These are phyloP conservation scores for Extremus antarcticus DNA, from an alignment of 495 filamentous ascomycete species.

Conservation along the genomic window DNA sequence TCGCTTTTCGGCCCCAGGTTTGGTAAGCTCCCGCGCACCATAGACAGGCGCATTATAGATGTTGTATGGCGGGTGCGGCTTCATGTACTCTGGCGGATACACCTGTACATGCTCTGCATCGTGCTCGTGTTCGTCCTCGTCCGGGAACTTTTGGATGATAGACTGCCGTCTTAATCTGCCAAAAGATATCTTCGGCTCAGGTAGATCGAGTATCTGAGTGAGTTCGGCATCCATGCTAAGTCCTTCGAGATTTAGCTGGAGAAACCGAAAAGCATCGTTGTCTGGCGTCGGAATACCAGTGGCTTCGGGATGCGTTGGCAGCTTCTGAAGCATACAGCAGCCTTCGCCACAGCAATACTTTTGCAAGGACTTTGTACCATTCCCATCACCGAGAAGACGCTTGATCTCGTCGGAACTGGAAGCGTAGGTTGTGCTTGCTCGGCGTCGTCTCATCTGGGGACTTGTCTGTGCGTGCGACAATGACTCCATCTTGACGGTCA, in stretches of 20 bases:
- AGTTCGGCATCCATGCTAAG: conserved; percentile 59
- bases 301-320: conserved; percentile 44
- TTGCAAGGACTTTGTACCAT: conserved; percentile 42
- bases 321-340: conserved; percentile 65
- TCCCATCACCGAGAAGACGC: conserved; percentile 49
- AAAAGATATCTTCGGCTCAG: conserved; percentile 62
- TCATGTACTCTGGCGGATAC: conserved; percentile 79
- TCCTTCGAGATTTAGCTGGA: conserved; percentile 63
- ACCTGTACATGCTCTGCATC: conserved; percentile 33
- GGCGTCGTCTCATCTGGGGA: background rate
- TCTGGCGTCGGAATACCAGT: conserved; percentile 55
- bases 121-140: conserved; percentile 22
- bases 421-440: conserved; percentile 18
- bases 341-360: conserved; percentile 81
- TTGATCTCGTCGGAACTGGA: conserved; percentile 51
- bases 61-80: conserved; percentile 87
- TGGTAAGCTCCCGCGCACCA: conserved; percentile 74
- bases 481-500: conserved; percentile 8
- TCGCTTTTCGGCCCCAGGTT: conserved; percentile 84
- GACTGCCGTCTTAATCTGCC: conserved; percentile 21
- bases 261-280: conserved; percentile 71
- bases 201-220: conserved; percentile 56
- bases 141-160: conserved; percentile 18
- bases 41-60: conserved; percentile 79
- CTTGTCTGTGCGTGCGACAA: background rate